Percentiles rank a stretch among this genome's conserved stretches.
Conservation (phyloP, 2,329 filamentous ascomycete genomes). For the Arthrobotrys musiformis region DNA sequence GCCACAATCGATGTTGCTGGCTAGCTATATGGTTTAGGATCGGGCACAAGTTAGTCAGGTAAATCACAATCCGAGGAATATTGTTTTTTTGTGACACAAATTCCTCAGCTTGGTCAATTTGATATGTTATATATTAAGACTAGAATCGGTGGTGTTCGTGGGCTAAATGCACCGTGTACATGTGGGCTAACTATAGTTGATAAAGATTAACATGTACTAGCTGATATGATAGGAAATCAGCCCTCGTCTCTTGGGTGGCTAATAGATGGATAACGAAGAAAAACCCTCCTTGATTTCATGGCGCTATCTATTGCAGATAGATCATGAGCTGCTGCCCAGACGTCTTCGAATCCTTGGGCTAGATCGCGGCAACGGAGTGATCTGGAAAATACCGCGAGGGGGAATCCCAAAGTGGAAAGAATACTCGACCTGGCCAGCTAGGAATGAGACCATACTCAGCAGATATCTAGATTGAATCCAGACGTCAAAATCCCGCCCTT, state of each 20-base stretch:
- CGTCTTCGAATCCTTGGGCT: neutral
- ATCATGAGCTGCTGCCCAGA: neutral
- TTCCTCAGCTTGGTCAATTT: neutral
- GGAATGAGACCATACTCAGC: no score
- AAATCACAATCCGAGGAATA: neutral
- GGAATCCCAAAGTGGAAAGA: neutral
- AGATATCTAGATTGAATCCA: neutral
- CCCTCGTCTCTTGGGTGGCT: neutral
- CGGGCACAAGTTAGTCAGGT: neutral
- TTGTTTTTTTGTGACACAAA: neutral
- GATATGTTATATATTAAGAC: no score
- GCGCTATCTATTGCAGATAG: neutral
- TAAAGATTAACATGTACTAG: no score
- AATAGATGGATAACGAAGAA: no score
- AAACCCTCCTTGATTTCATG: neutral
- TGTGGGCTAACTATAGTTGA: no score
- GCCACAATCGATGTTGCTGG: neutral
- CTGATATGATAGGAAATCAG: neutral
- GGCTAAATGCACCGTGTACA: neutral
- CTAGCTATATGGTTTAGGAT: constrained; percentile 3
- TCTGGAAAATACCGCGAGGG: neutral
- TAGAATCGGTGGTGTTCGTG: neutral
- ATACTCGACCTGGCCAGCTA: no score
- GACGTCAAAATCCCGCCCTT: neutral
- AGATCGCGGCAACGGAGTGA: neutral